phyloP scores from a whole-genome alignment of 345 rosid species.

The Dimocarpus longan region DNA sequence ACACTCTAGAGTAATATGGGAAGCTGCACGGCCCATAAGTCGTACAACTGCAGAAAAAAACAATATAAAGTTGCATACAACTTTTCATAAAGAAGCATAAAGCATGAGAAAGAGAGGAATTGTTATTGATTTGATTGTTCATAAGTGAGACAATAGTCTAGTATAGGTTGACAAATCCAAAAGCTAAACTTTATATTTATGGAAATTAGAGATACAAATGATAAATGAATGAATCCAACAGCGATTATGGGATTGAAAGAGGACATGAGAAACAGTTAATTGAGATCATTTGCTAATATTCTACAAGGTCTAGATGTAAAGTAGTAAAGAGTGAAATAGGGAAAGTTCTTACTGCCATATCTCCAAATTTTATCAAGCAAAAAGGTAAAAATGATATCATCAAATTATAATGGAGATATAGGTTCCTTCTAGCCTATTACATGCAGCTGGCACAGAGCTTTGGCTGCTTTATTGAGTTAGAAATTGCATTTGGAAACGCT shows the following conservation, averaged over 20 bases:
- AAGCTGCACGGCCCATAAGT: slow-evolving; percentile 99
- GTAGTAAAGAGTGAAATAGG: background rate
- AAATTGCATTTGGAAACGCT: background rate
- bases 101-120: background rate
- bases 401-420: background rate
- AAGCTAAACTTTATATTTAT: background rate
- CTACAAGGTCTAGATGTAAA: background rate
- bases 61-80: slow-evolving; percentile 1
- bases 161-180: background rate
- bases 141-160: background rate
- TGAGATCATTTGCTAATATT: background rate
- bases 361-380: background rate
- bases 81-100: background rate
- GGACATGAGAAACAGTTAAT: background rate
- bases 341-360: background rate
- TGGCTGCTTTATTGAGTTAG: background rate
- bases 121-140: background rate
- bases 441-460: background rate
- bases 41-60: slow-evolving; percentile 76
- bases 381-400: background rate
- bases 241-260: background rate
- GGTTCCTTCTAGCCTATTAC: background rate
- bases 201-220: background rate
- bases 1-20: slow-evolving; percentile 95
- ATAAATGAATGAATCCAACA: background rate